Conservation (phyloP, 305 asterid species). For the Salvia sclarea region DNA sequence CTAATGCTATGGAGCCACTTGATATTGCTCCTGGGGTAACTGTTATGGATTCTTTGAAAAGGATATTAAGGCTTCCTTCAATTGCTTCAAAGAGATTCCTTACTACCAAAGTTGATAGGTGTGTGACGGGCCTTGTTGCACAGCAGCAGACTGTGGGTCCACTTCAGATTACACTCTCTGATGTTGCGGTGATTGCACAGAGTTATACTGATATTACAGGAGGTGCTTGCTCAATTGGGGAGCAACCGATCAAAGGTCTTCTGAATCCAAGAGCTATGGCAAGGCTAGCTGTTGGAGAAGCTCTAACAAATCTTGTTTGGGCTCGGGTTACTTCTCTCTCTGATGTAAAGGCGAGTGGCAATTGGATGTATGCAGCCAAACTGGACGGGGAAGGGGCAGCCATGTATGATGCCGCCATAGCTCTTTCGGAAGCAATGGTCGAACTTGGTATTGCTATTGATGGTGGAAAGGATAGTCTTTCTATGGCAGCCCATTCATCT, state of each 20-base stretch:
- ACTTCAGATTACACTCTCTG: constrained; percentile 83
- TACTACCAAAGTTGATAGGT: constrained; percentile 95
- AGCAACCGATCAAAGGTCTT: constrained; percentile 92
- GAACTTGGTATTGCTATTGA: constrained; percentile 93
- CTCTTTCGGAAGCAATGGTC: constrained; percentile 90
- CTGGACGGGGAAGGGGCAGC: constrained; percentile 90
- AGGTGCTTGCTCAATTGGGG: constrained; percentile 87
- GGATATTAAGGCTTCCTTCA: constrained; percentile 87
- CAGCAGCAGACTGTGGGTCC: constrained; percentile 99
- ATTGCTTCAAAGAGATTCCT: constrained; percentile 88
- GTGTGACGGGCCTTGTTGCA: constrained; percentile 97
- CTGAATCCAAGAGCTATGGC: constrained; percentile 93
- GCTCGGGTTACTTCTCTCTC: constrained; percentile 88
- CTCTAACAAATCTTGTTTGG: constrained; percentile 91
- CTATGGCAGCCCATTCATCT: constrained; percentile 85
- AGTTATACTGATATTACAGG: constrained; percentile 75
- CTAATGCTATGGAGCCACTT: constrained; percentile 62
- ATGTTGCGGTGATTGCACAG: constrained; percentile 92
- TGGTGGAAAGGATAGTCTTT: constrained; percentile 95
- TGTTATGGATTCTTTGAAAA: constrained; percentile 67
- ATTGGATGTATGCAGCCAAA: constrained; percentile 97
- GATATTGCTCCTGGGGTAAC: constrained; percentile 80
- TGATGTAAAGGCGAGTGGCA: constrained; percentile 88
- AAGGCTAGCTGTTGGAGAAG: constrained; percentile 87
- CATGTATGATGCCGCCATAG: constrained; percentile 93